Evolutionary conservation across 768 basidiomycete species (phyloP).

Genomic region (Wakefieldia striispora): DNA sequence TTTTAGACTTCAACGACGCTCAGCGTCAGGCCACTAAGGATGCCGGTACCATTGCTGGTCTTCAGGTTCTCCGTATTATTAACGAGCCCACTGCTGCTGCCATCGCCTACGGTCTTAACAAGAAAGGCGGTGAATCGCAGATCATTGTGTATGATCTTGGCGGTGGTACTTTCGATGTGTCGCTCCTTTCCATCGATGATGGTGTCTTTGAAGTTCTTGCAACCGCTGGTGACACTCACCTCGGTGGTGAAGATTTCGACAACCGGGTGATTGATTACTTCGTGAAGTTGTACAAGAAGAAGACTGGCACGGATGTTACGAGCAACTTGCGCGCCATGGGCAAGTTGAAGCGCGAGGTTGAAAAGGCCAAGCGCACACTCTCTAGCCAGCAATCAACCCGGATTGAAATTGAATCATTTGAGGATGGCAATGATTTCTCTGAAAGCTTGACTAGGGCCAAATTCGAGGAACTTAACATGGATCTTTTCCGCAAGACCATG

Average conservation of each 20-base stretch:
- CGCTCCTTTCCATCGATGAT: constrained; percentile 90
- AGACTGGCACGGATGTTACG: constrained; percentile 81
- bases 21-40: constrained; percentile 99
- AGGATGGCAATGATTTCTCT: constrained; percentile 94
- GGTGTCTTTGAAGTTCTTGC: constrained; percentile 90
- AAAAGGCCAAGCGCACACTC: constrained; percentile 93
- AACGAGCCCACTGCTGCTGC: constrained; percentile 98
- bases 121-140: constrained; percentile 90
- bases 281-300: constrained; percentile 88
- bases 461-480: constrained; percentile 98
- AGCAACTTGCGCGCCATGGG: constrained; percentile 81
- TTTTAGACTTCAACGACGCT: constrained; percentile 96
- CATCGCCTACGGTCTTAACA: constrained; percentile 97
- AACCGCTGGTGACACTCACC: constrained; percentile 92
- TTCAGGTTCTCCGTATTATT: constrained; percentile 94
- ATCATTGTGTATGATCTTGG: constrained; percentile 99
- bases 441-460: constrained; percentile 97
- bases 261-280: constrained; percentile 91
- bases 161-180: constrained; percentile 98
- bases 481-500: constrained; percentile 99
- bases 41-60: constrained; percentile 91
- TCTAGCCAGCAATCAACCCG: constrained; percentile 87
- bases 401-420: constrained; percentile 95
- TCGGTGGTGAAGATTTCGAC: constrained; percentile 96
- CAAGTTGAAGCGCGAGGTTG: constrained; percentile 91